Evolutionary conservation across 768 basidiomycete genomes (phyloP).

Genomic region (Pluteus cervinus): DNA sequence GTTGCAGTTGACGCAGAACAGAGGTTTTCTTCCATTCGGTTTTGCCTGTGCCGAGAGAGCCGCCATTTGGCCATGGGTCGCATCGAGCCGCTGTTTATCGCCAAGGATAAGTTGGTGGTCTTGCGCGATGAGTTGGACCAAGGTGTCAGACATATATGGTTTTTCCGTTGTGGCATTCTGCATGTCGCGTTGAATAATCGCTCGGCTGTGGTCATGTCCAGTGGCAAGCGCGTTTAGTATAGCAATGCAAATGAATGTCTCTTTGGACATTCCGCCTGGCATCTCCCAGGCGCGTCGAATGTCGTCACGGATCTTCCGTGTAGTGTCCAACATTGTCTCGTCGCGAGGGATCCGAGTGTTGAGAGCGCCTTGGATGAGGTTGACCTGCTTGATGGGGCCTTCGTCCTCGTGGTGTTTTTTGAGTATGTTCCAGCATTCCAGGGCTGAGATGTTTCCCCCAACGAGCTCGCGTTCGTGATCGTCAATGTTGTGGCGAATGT

Average conservation of each 20-base stretch:
- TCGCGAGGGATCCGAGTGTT: background rate
- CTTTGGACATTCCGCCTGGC: background rate
- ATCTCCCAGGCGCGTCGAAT: background rate
- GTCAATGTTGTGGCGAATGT: background rate
- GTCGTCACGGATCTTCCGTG: background rate
- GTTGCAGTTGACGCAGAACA: slow-evolving; percentile 12
- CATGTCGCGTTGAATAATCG: too few relatives aligned
- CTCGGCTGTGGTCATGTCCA: background rate
- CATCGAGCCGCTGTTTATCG: too few relatives aligned
- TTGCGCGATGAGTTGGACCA: background rate
- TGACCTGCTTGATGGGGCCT: background rate
- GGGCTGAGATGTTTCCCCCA: background rate
- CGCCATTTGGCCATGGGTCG: too few relatives aligned
- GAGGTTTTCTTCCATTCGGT: too few relatives aligned
- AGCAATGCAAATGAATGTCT: background rate
- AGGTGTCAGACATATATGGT: background rate
- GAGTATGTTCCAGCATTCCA: background rate
- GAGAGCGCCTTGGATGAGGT: background rate
- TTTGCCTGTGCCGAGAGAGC: too few relatives aligned
- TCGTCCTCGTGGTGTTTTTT: background rate
- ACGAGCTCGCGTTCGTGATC: background rate
- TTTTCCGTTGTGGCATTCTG: background rate
- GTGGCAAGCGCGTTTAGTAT: background rate
- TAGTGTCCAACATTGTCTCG: background rate
- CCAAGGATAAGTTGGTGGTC: background rate